Conservation (phyloP, 495 filamentous ascomycete genomes). For the Filosporella fistucella region DNA sequence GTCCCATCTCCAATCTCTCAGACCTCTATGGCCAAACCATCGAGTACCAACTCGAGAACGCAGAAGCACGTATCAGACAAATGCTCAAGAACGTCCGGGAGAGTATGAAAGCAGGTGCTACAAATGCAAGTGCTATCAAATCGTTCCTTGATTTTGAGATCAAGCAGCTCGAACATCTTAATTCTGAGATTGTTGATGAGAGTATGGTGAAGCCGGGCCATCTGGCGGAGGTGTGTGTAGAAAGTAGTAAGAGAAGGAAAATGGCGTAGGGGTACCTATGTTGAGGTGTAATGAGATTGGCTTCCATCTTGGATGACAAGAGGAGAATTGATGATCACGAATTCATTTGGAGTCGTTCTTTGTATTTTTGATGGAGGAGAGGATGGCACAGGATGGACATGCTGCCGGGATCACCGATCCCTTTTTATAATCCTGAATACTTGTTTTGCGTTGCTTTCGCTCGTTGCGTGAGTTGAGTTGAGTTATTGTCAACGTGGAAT, state of each 20-base stretch:
- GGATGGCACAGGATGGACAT: too few relatives aligned
- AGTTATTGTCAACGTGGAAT: too few relatives aligned
- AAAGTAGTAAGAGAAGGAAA: constrained; percentile 12
- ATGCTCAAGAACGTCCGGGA: constrained; percentile 40
- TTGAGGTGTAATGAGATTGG: background rate
- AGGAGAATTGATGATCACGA: background rate
- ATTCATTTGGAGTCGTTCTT: too few relatives aligned
- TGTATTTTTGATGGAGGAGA: too few relatives aligned
- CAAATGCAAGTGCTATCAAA: constrained; percentile 23
- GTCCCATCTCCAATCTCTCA: constrained; percentile 58
- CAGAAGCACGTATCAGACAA: constrained; percentile 51
- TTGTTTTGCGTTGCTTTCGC: too few relatives aligned
- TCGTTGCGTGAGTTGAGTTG: too few relatives aligned
- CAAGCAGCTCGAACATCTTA: constrained; percentile 32
- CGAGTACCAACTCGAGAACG: constrained; percentile 67
- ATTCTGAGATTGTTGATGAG: constrained; percentile 50
- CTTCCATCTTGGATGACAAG: background rate
- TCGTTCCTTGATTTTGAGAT: constrained; percentile 24
- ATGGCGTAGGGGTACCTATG: background rate
- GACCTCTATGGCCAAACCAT: constrained; percentile 69
- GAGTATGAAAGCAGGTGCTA: constrained; percentile 36
- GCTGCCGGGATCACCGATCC: too few relatives aligned
- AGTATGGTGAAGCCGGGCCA: constrained; percentile 41
- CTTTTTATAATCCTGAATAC: too few relatives aligned
- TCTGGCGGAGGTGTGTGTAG: constrained; percentile 18